A percentile compares a stretch with the other conserved stretches of the same genome.
These are phyloP conservation scores for Zygotorulaspora sp. DNA, from an alignment of 805 yeast genomes.

Conservation along the genomic window DNA sequence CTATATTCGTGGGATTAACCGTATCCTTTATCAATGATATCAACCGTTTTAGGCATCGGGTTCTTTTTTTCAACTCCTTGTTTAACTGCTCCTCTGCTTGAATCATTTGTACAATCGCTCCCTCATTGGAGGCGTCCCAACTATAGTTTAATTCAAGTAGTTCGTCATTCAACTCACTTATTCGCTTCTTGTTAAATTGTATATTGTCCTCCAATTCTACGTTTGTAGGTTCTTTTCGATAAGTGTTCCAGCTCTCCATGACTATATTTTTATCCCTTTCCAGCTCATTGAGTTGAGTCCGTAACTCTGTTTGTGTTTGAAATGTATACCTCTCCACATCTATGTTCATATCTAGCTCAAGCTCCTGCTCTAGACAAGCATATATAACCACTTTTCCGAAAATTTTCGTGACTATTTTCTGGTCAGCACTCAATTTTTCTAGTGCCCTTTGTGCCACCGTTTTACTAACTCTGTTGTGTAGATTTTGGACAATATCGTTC, in stretches of 20 bases:
- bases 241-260: constrained; percentile 9
- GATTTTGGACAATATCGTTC: constrained; percentile 43
- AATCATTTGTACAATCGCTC: constrained; percentile 13
- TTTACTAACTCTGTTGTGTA: constrained; percentile 41
- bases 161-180: constrained; percentile 8
- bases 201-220: constrained; percentile 11
- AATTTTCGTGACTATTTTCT: constrained; percentile 36
- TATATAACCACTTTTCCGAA: constrained; percentile 45
- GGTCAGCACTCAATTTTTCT: constrained; percentile 35
- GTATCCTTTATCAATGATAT: constrained; percentile 26
- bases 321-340: constrained; percentile 12
- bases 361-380: constrained; percentile 38
- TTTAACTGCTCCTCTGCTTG: constrained; percentile 11
- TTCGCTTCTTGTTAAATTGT: constrained; percentile 6
- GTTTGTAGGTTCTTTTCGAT: constrained; percentile 20
- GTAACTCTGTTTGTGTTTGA: constrained; percentile 22
- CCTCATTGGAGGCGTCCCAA: constrained; percentile 18
- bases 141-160: constrained; percentile 11
- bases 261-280: constrained; percentile 18
- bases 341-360: constrained; percentile 10
- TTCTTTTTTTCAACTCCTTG: constrained; percentile 19
- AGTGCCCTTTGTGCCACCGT: constrained; percentile 37
- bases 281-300: constrained; percentile 22
- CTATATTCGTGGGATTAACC: constrained; percentile 22
- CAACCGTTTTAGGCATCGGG: constrained; percentile 19